phyloP scores from a whole-genome alignment of 2,329 filamentous ascomycete species.

The Fusarium pininemorale region DNA sequence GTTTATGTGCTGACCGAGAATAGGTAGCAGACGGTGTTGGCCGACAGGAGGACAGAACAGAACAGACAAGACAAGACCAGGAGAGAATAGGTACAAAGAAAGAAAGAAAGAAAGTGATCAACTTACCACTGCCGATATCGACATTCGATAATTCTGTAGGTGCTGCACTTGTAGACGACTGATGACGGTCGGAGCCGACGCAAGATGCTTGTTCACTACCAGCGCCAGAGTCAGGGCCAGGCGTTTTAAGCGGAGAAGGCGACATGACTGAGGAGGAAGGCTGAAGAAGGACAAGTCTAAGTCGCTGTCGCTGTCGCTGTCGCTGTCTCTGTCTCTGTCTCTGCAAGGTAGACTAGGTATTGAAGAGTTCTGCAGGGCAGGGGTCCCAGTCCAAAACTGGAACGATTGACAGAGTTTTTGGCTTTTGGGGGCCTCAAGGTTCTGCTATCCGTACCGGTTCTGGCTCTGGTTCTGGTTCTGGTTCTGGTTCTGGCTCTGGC shows the following conservation, averaged over 20 bases:
- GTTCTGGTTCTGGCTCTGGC: background rate
- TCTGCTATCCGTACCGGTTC: background rate
- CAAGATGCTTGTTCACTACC: conserved; percentile 6
- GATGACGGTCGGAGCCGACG: conserved; percentile 32
- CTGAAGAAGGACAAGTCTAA: background rate
- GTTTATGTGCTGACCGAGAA: background rate
- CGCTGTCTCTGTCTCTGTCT: background rate
- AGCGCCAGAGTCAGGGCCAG: background rate
- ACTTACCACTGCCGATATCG: conserved; percentile 1
- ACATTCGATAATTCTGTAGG: conserved; percentile 2
- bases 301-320: background rate
- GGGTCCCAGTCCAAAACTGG: conserved; percentile 17
- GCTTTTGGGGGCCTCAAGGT: conserved; percentile 19
- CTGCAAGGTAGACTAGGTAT: background rate
- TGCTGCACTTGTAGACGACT: background rate
- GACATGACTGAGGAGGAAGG: conserved; percentile 16
- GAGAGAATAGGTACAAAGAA: background rate
- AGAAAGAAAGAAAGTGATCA: background rate
- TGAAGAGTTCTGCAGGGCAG: conserved; percentile 11
- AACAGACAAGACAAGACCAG: background rate
- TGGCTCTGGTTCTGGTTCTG: background rate
- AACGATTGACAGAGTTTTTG: conserved; percentile 17
- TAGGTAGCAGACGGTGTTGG: conserved; percentile 2
- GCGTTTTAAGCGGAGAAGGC: conserved; percentile 9
- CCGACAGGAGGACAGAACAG: background rate